phyloP scores from a whole-genome alignment of 176 grass and related monocot species.

The Triticum dicoccoides region DNA sequence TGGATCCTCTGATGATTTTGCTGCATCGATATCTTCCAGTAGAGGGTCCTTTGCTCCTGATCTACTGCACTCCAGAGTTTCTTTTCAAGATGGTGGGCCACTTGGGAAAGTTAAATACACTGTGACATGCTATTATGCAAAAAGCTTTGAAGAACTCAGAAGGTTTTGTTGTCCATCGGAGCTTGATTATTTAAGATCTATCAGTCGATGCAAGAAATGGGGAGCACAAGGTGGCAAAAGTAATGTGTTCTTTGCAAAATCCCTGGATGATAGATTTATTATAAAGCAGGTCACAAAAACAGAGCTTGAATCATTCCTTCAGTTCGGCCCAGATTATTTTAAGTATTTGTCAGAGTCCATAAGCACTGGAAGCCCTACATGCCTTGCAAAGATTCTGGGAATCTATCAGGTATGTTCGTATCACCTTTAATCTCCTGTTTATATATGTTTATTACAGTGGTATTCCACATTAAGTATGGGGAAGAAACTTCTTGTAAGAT shows the following conservation, averaged over 20 bases:
- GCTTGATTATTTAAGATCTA: constrained; percentile 81
- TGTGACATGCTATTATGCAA: constrained; percentile 85
- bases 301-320: constrained; percentile 98
- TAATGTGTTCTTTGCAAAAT: constrained; percentile 98
- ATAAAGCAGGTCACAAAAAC: constrained; percentile 99
- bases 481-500: constrained; percentile 1
- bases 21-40: constrained; percentile 50
- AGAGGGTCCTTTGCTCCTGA: constrained; percentile 49
- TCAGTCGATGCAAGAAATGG: constrained; percentile 95
- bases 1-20: constrained; percentile 62
- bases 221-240: constrained; percentile 96
- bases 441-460: constrained; percentile 6
- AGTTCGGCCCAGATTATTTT: constrained; percentile 89
- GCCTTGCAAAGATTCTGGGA: constrained; percentile 93
- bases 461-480: constrained; percentile 3
- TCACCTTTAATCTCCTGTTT: constrained; percentile 11
- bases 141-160: constrained; percentile 85
- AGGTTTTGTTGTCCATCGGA: constrained; percentile 92
- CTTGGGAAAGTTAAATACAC: constrained; percentile 81
- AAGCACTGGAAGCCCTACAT: constrained; percentile 83
- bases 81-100: constrained; percentile 69
- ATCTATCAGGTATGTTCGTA: constrained; percentile 83
- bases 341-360: constrained; percentile 93
- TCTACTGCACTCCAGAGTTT: constrained; percentile 67
- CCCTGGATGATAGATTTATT: constrained; percentile 97